Conservation (phyloP, 2,329 filamentous ascomycete species). For the Penicillium sp. region DNA sequence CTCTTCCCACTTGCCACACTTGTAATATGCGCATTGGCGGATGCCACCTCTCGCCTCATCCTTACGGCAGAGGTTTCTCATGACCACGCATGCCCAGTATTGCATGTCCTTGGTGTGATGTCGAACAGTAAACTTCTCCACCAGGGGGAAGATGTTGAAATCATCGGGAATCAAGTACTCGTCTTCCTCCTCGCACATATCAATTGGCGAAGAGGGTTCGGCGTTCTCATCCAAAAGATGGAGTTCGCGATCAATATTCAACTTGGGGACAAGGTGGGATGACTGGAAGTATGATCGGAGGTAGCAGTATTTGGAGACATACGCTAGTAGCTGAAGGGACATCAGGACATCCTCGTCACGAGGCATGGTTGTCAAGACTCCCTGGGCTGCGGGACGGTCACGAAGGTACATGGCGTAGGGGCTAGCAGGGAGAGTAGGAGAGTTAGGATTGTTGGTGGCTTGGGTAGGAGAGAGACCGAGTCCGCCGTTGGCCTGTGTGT, state of each 20-base stretch:
- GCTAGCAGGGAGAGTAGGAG: conserved; percentile 69
- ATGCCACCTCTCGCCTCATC: conserved; percentile 94
- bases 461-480: conserved; percentile 73
- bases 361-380: conserved; percentile 86
- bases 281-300: conserved; percentile 92
- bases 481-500: conserved; percentile 64
- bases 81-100: conserved; percentile 98
- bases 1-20: conserved; percentile 98
- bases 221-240: conserved; percentile 73
- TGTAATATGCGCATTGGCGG: conserved; percentile 94
- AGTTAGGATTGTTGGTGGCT: conserved; percentile 61
- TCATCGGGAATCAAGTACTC: conserved; percentile 92
- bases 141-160: conserved; percentile 96
- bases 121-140: conserved; percentile 96
- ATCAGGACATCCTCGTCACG: conserved; percentile 97
- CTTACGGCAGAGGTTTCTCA: conserved; percentile 97
- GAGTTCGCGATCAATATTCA: conserved; percentile 86
- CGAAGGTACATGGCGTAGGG: conserved; percentile 77
- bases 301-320: conserved; percentile 98
- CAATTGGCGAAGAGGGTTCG: conserved; percentile 35
- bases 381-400: conserved; percentile 68
- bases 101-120: conserved; percentile 98
- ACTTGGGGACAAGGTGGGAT: conserved; percentile 86
- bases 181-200: conserved; percentile 63
- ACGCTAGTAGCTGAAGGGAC: conserved; percentile 93